These are phyloP conservation scores for Podaxis sp. DNA, from an alignment of 768 basidiomycete genomes.

Conservation along the genomic window DNA sequence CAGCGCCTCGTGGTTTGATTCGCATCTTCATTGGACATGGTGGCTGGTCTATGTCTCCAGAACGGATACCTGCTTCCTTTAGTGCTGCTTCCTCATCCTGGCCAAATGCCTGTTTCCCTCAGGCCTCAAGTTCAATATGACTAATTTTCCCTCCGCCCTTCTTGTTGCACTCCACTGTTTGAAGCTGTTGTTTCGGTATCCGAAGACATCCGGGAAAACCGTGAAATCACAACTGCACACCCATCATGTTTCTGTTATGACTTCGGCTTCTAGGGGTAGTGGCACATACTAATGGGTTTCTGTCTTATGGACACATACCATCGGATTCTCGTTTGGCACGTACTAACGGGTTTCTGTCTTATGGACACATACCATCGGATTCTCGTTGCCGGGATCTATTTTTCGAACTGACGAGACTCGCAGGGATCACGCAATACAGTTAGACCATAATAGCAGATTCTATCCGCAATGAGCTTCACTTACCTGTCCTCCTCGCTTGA, in stretches of 20 bases:
- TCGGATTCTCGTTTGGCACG: background rate
- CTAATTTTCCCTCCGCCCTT: background rate
- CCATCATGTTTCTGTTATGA: background rate
- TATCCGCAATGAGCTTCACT: background rate
- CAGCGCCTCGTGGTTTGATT: slow-evolving; percentile 2
- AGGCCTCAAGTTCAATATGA: background rate
- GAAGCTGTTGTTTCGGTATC: background rate
- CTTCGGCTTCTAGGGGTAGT: background rate
- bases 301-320: background rate
- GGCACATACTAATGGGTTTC: background rate
- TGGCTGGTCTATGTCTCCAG: background rate
- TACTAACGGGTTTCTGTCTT: background rate
- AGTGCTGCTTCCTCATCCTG: background rate
- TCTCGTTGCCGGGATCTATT: background rate
- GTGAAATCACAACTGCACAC: background rate
- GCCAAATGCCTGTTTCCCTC: background rate
- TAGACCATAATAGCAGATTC: slow-evolving; percentile 1
- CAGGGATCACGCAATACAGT: background rate
- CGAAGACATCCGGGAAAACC: background rate
- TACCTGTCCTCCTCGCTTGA: background rate
- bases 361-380: background rate
- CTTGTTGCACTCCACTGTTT: background rate
- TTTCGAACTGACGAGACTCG: background rate
- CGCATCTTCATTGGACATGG: background rate
- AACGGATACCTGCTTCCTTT: background rate